Evolutionary conservation across 2,329 filamentous ascomycete genomes (phyloP).

Genomic region (Sphaceloma murrayae): DNA sequence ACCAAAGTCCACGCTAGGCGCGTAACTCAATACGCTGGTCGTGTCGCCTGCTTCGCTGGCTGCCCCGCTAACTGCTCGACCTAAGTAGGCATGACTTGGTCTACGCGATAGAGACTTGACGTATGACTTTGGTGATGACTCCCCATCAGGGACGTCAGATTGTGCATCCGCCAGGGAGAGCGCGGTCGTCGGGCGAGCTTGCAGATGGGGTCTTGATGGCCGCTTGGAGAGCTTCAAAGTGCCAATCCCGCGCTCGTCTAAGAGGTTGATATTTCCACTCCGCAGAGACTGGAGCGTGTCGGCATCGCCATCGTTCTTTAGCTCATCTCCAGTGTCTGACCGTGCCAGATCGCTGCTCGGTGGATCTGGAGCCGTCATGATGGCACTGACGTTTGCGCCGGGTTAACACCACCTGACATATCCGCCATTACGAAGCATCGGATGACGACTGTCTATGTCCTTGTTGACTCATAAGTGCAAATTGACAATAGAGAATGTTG

Average conservation of each 20-base stretch:
- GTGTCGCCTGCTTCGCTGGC: slow-evolving; percentile 52
- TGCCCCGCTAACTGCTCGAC: slow-evolving; percentile 36
- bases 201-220: slow-evolving; percentile 33
- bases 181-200: slow-evolving; percentile 70
- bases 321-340: too few species aligned
- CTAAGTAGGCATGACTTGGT: slow-evolving; percentile 32
- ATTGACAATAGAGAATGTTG: too few species aligned
- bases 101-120: slow-evolving; percentile 30
- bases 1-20: slow-evolving; percentile 51
- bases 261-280: slow-evolving; percentile 20
- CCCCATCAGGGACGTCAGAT: slow-evolving; percentile 61
- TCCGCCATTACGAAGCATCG: too few species aligned
- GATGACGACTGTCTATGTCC: too few species aligned
- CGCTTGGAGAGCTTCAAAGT: slow-evolving; percentile 30
- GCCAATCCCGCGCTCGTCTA: slow-evolving; percentile 26
- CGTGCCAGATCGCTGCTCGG: too few species aligned
- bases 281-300: not conserved
- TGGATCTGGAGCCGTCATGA: too few species aligned
- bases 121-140: slow-evolving; percentile 22
- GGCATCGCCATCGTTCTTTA: not conserved
- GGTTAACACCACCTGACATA: too few species aligned
- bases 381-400: too few species aligned
- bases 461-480: too few species aligned
- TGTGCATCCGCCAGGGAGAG: slow-evolving; percentile 73
- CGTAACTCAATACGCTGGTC: slow-evolving; percentile 57